Conservation (phyloP, 1,139 yeast genomes). For the Zygosaccharomyces sapae region DNA sequence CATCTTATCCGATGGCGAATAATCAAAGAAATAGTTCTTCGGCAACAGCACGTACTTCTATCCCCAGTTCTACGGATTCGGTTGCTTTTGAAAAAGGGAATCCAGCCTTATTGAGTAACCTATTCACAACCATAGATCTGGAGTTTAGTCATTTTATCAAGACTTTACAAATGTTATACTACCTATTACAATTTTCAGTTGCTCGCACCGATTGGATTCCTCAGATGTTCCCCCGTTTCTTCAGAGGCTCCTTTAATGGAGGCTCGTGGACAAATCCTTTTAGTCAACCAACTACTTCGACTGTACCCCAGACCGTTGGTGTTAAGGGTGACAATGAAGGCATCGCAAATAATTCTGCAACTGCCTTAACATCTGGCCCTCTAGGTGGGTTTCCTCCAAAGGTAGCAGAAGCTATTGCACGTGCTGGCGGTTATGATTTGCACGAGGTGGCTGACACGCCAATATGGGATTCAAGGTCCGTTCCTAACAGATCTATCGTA, state of each 20-base stretch:
- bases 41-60: conserved; percentile 13
- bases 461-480: not conserved
- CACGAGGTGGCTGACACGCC: not conserved
- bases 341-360: not conserved
- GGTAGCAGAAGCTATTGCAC: conserved; percentile 25
- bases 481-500: not conserved
- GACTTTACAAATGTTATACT: conserved; percentile 14
- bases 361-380: not conserved
- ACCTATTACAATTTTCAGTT: conserved; percentile 12
- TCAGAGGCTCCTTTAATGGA: conserved; percentile 60
- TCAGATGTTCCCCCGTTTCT: conserved; percentile 60
- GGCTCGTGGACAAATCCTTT: conserved; percentile 73
- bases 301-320: not conserved
- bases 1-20: conserved; percentile 3
- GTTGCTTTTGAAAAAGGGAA: conserved; percentile 1
- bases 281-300: conserved; percentile 8
- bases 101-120: conserved; percentile 11
- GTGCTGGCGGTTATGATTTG: conserved; percentile 21
- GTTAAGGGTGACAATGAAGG: not conserved
- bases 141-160: conserved; percentile 16
- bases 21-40: conserved; percentile 12
- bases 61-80: conserved; percentile 9
- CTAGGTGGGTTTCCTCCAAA: conserved; percentile 20
- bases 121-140: conserved; percentile 17
- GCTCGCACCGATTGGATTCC: conserved; percentile 46